These are phyloP conservation scores for Naganishia randhawae DNA, from an alignment of 768 basidiomycete genomes.

Conservation along the genomic window DNA sequence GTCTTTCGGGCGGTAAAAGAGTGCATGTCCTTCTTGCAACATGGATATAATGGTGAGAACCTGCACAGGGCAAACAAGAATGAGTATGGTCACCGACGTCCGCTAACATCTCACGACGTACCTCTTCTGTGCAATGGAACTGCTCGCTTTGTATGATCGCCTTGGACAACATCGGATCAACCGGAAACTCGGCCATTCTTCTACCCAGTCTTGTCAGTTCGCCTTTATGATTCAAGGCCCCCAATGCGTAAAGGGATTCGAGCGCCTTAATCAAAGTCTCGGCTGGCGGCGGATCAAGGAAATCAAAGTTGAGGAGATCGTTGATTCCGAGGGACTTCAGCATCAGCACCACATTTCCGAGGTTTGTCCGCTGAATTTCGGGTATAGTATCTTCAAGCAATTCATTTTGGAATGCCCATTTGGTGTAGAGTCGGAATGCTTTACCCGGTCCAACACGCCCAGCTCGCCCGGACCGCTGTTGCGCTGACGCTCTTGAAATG, in stretches of 20 bases:
- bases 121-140: constrained; percentile 93
- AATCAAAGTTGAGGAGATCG: constrained; percentile 95
- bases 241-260: constrained; percentile 88
- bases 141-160: constrained; percentile 92
- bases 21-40: constrained; percentile 89
- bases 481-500: constrained; percentile 96
- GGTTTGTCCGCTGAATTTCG: constrained; percentile 97
- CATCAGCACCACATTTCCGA: constrained; percentile 89
- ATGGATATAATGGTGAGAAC: constrained; percentile 94
- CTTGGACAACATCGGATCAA: constrained; percentile 96
- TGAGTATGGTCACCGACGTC: neutral
- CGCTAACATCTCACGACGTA: constrained; percentile 48
- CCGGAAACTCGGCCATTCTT: constrained; percentile 97
- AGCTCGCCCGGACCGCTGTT: constrained; percentile 92
- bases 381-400: constrained; percentile 95
- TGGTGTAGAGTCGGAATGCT: constrained; percentile 96
- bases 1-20: constrained; percentile 97
- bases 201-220: constrained; percentile 96
- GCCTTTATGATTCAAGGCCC: constrained; percentile 91
- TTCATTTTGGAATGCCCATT: constrained; percentile 96
- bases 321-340: constrained; percentile 98
- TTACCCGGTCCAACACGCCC: constrained; percentile 98
- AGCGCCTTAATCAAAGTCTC: constrained; percentile 95
- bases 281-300: constrained; percentile 94
- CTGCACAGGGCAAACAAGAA: constrained; percentile 51